These are phyloP conservation scores for Adansonia grandidieri DNA, from an alignment of 441 rosid genomes.

Conservation along the genomic window DNA sequence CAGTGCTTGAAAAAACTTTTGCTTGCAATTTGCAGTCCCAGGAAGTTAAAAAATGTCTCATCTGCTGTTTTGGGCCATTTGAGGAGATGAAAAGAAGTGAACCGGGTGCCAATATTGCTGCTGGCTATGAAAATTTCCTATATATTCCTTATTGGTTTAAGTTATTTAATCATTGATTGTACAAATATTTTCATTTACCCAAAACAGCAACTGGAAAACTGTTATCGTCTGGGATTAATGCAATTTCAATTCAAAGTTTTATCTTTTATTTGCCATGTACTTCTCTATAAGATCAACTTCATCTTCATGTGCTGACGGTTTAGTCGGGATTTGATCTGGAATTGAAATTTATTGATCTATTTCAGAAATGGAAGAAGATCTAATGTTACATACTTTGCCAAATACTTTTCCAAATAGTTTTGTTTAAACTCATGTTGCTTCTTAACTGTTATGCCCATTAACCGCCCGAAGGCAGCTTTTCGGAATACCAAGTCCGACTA, in stretches of 20 bases:
- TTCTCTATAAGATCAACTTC: not conserved
- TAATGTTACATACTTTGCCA: not conserved
- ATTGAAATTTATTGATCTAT: not conserved
- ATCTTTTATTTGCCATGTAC: not conserved
- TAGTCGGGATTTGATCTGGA: not conserved
- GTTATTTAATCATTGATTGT: constrained; percentile 27
- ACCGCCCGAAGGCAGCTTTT: too few relatives aligned
- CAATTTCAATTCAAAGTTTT: constrained; percentile 24
- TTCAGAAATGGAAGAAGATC: not conserved
- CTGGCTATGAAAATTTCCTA: not conserved
- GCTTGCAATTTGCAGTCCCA: constrained; percentile 37
- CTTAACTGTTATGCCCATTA: too few relatives aligned
- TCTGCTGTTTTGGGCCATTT: not conserved
- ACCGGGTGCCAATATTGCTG: constrained; percentile 18
- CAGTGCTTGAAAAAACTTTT: constrained; percentile 28
- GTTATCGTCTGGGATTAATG: not conserved
- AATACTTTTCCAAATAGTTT: not conserved
- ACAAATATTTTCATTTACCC: constrained; percentile 24
- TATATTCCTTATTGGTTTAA: constrained; percentile 19
- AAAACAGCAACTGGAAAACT: constrained; percentile 8
- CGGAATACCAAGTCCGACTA: not conserved
- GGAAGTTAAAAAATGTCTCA: constrained; percentile 21
- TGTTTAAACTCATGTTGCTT: not conserved
- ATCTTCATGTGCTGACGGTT: not conserved
- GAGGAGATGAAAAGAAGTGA: not conserved